A percentile compares a stretch with the other conserved stretches of the same genome.
These are phyloP conservation scores for Brachypodium distachyon DNA, from an alignment of 202 grass and related monocot species.

Conservation along the genomic window DNA sequence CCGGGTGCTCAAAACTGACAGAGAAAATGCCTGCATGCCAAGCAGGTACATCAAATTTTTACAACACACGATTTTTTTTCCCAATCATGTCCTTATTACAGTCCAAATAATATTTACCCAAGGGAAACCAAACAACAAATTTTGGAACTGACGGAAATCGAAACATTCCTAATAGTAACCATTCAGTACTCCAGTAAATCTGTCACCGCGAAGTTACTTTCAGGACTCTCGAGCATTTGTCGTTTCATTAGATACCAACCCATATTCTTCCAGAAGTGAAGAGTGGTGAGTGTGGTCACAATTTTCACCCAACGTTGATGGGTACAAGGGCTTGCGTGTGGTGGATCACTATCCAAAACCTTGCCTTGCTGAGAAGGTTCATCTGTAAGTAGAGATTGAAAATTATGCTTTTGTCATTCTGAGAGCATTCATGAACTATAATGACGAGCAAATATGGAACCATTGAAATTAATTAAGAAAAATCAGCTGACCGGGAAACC, in stretches of 20 bases:
- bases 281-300: neutral
- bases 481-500: too few species aligned
- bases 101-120: neutral
- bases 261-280: neutral
- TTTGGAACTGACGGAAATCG: too few species aligned
- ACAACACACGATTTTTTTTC: too few species aligned
- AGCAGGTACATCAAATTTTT: too few species aligned
- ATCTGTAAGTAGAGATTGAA: neutral
- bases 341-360: neutral
- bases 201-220: neutral
- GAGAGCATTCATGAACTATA: too few species aligned
- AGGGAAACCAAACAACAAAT: too few species aligned
- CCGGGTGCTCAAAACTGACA: too few species aligned
- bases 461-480: too few species aligned
- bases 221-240: neutral
- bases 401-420: too few species aligned
- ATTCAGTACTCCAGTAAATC: neutral
- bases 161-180: neutral
- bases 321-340: neutral
- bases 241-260: too few species aligned
- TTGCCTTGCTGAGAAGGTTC: neutral
- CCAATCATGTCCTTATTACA: neutral
- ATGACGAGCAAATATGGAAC: too few species aligned
- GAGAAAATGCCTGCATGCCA: too few species aligned
- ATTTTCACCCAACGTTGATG: slow-evolving; percentile 8